Base-by-base conservation (phyloP, 2,329 filamentous ascomycete genomes). In the Waltergamsia citrina region DNA sequence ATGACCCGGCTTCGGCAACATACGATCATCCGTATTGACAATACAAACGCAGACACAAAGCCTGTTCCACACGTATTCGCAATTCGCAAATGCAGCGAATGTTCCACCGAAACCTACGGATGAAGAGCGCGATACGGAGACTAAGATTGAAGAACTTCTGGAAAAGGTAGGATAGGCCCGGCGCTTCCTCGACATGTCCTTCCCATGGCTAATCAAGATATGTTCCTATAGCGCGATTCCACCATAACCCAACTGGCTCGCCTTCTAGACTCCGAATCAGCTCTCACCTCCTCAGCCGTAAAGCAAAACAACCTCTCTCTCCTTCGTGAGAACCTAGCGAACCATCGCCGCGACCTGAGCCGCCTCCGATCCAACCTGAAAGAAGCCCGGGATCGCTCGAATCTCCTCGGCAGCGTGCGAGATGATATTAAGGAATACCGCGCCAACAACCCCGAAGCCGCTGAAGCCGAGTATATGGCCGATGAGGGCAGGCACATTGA, bases 401-500 rank as follows among this genome's bases (percentile, higher is more conserved):
- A 96, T 58, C 77, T 98, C 21, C 77, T 98, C 36, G 82, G 80
- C 34, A 92, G 86, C 51, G 87, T 98, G 32, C 84, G 86, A 42
- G 83, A 82, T 49, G 92, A 98, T 56, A 96, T 96, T 57, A 74
- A 86, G 56, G 79, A 85, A 35, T 95, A 94, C 63, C 84, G 83
- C 35, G 75, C 81, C 32, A 77, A 75, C 37, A 92, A 94, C 53
- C 85, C 85, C 7, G 83, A 76, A 46, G 78, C 78, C 3, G 83
- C 81, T 35, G 92, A 96, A 62, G 86, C 86, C 30, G 90, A 98
- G 40, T 98, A 96, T 65, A 95, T 98, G 88, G 72, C 98, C 19
- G 82, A 85, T 48, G 92, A 98, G 69, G 74, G 92, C 33, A 66
- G 69, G 41, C 75, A 84, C 43, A 77, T 98, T 51, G 92, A 98